Evolutionary conservation across 306 rosid species (phyloP).

Genomic region (Lathyrus tuberosus): DNA sequence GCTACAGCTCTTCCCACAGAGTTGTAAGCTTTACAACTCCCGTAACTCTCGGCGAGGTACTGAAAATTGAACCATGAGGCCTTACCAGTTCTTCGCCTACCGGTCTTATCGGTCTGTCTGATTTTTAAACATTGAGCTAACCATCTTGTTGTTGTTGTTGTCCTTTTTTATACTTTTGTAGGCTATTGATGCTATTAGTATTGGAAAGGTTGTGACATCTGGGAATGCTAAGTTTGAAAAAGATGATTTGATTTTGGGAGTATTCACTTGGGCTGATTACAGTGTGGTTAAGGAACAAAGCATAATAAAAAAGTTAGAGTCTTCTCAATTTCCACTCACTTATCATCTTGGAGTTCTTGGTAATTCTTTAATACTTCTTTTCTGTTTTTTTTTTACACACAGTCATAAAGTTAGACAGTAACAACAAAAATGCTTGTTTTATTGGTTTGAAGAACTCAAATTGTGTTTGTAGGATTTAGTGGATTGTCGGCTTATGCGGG

Average conservation of each 20-base stretch:
- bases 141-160: background rate
- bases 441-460: too few relatives aligned
- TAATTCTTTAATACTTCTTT: slow-evolving; percentile 6
- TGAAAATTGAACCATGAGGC: background rate
- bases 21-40: slow-evolving; percentile 40
- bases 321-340: slow-evolving; percentile 61
- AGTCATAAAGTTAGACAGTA: background rate
- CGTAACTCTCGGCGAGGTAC: slow-evolving; percentile 56
- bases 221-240: slow-evolving; percentile 57
- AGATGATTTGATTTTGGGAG: slow-evolving; percentile 70
- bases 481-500: slow-evolving; percentile 82
- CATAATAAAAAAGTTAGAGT: slow-evolving; percentile 59
- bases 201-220: slow-evolving; percentile 67
- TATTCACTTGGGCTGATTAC: slow-evolving; percentile 77
- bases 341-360: slow-evolving; percentile 69
- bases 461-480: slow-evolving; percentile 47
- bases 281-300: slow-evolving; percentile 49
- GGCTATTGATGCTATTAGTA: slow-evolving; percentile 56
- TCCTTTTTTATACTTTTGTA: slow-evolving; percentile 25
- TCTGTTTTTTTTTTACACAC: too few relatives aligned
- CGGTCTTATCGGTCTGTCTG: background rate
- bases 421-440: background rate
- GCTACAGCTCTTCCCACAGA: slow-evolving; percentile 47
- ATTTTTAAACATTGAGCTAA: background rate
- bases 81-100: background rate